phyloP scores from a whole-genome alignment of 805 yeast species.

The Schwanniomyces sp. region DNA sequence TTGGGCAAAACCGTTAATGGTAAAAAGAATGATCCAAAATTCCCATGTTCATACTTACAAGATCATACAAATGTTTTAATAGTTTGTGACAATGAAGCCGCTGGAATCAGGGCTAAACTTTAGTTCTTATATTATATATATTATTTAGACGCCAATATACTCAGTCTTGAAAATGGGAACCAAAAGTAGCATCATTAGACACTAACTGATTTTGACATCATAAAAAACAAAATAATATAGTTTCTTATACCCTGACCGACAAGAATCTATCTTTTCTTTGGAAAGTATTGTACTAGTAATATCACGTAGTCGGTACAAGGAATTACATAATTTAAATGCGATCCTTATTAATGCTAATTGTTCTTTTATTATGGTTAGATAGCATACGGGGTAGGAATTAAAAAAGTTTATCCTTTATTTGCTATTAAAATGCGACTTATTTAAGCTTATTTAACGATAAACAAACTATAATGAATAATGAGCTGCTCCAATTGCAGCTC shows the following conservation, averaged over 20 bases:
- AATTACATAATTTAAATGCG: no score
- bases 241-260: no score
- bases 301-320: no score
- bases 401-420: background rate
- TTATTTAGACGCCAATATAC: background rate
- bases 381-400: no score
- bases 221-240: no score
- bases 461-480: constrained; percentile 13
- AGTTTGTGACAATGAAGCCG: constrained; percentile 51
- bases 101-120: constrained; percentile 35
- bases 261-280: no score
- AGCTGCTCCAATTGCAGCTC: constrained; percentile 57
- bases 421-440: background rate
- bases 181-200: no score
- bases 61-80: constrained; percentile 45
- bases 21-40: constrained; percentile 32
- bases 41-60: constrained; percentile 52
- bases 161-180: no score
- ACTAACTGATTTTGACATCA: no score
- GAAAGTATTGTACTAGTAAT: no score
- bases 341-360: no score
- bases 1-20: constrained; percentile 46
- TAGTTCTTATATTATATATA: constrained; percentile 9
- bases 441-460: background rate
- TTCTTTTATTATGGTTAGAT: no score